Evolutionary conservation across 129 eudicot genomes (phyloP).

Genomic region (Chrysanthemum seticuspe): DNA sequence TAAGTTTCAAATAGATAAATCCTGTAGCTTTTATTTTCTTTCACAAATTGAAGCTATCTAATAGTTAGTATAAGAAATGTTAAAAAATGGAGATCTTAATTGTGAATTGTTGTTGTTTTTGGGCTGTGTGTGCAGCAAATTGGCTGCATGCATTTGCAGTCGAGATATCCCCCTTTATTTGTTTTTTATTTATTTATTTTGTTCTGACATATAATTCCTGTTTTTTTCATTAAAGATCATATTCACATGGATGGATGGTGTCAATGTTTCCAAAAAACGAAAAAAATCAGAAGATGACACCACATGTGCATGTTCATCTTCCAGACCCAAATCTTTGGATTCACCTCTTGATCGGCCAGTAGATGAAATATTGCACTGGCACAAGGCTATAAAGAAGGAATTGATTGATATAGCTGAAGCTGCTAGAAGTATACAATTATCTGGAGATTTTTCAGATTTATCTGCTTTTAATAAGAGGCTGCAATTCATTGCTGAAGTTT

Average conservation of each 20-base stretch:
- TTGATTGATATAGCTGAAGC: slow-evolving; percentile 86
- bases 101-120: too few relatives aligned
- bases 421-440: slow-evolving; percentile 74
- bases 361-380: slow-evolving; percentile 98
- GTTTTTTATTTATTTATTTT: background rate
- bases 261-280: slow-evolving; percentile 44
- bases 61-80: too few relatives aligned
- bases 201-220: slow-evolving; percentile 22
- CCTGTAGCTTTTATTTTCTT: too few relatives aligned
- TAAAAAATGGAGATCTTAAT: too few relatives aligned
- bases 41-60: too few relatives aligned
- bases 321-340: slow-evolving; percentile 34
- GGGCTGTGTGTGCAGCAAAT: too few relatives aligned
- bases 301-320: slow-evolving; percentile 61
- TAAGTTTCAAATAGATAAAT: too few relatives aligned
- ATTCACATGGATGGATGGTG: slow-evolving; percentile 96
- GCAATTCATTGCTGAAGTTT: slow-evolving; percentile 97
- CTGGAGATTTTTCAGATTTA: slow-evolving; percentile 86
- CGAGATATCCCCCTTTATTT: background rate
- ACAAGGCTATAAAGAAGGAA: slow-evolving; percentile 84
- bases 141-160: too few relatives aligned
- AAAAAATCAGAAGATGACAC: slow-evolving; percentile 53
- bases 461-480: slow-evolving; percentile 80
- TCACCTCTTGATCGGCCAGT: slow-evolving; percentile 58
- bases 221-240: slow-evolving; percentile 54